Conservation (phyloP, 768 basidiomycete species). For the Wakefieldia striispora region DNA sequence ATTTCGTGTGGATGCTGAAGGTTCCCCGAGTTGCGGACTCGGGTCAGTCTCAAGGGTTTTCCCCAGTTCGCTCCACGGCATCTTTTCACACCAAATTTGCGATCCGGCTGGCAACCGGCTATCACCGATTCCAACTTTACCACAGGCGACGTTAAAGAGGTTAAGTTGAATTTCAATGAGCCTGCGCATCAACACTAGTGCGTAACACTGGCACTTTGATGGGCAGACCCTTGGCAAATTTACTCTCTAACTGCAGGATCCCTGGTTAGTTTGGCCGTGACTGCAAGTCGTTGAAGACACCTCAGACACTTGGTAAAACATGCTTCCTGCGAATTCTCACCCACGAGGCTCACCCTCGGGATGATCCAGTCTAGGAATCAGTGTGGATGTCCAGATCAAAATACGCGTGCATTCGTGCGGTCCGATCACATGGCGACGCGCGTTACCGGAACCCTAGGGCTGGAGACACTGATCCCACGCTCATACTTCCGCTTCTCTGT, state of each 20-base stretch:
- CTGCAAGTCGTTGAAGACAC: too few relatives aligned
- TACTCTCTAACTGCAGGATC: too few relatives aligned
- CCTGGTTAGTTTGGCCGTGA: too few relatives aligned
- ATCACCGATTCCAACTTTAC: background rate
- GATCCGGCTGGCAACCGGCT: slow-evolving; percentile 6
- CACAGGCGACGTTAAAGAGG: slow-evolving; percentile 6
- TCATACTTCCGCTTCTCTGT: slow-evolving; percentile 8
- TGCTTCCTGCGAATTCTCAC: background rate
- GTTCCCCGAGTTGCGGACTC: too few relatives aligned
- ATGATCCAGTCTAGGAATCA: too few relatives aligned
- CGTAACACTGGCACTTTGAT: too few relatives aligned
- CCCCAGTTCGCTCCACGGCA: background rate
- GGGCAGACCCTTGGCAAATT: too few relatives aligned
- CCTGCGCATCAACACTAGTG: background rate
- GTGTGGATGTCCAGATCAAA: too few relatives aligned
- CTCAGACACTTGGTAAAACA: too few relatives aligned
- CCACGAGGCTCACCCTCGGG: background rate
- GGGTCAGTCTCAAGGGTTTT: background rate
- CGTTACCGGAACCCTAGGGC: slow-evolving; percentile 1
- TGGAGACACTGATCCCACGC: slow-evolving; percentile 8
- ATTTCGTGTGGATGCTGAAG: too few relatives aligned
- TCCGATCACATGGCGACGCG: slow-evolving; percentile 17
- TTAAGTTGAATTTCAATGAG: background rate
- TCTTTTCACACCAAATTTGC: background rate
- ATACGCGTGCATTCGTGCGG: background rate